These are phyloP conservation scores for Neotropicomus parvogracilis DNA, from an alignment of 1,284 basidiomycete species.

Conservation along the genomic window DNA sequence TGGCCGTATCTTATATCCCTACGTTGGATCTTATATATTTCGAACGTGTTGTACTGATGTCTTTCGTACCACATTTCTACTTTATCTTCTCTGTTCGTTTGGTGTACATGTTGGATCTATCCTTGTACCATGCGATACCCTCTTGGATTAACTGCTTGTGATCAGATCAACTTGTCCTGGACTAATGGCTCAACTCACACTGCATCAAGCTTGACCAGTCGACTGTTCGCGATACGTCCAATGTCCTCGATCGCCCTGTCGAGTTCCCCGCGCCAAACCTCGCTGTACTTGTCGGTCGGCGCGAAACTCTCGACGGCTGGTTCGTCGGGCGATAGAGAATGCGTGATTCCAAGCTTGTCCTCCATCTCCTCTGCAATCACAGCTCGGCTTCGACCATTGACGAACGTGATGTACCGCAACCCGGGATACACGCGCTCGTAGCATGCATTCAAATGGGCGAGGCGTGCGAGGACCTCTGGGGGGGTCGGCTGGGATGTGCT, in stretches of 20 bases:
- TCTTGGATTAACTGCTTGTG: neutral
- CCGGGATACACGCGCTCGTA: conserved; percentile 76
- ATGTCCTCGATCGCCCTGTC: conserved; percentile 71
- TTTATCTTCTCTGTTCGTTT: neutral
- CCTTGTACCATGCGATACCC: conserved; percentile 17
- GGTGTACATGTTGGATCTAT: conserved; percentile 16
- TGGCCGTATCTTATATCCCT: conserved; percentile 31
- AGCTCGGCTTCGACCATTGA: conserved; percentile 75
- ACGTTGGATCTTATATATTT: conserved; percentile 16
- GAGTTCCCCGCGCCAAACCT: conserved; percentile 62
- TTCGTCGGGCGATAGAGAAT: conserved; percentile 43
- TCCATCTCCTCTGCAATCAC: conserved; percentile 80
- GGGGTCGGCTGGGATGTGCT: conserved; percentile 50
- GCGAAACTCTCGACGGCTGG: conserved; percentile 39
- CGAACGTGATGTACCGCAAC: conserved; percentile 86
- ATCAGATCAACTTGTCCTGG: neutral
- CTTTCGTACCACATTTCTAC: conserved; percentile 9
- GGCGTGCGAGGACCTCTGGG: conserved; percentile 61
- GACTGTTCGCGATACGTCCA: conserved; percentile 69
- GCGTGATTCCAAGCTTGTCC: conserved; percentile 50
- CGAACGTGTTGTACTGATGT: conserved; percentile 27
- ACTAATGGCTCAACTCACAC: conserved; percentile 1
- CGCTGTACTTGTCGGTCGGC: conserved; percentile 41
- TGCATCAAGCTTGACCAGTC: conserved; percentile 40
- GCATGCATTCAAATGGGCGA: conserved; percentile 66